Evolutionary conservation across 129 eudicot genomes (phyloP).

Genomic region (Flaveria bidentis): DNA sequence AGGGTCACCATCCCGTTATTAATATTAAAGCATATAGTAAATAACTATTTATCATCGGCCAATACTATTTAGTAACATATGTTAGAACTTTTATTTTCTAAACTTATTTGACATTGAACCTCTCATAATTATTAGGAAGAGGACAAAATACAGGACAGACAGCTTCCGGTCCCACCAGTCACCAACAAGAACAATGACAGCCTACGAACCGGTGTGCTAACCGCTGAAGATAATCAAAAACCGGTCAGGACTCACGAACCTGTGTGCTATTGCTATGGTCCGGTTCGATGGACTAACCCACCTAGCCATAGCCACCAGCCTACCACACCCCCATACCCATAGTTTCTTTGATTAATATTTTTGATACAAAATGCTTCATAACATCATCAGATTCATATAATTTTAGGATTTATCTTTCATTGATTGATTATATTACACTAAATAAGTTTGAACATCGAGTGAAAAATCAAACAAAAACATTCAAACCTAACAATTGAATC

Average conservation of each 20-base stretch:
- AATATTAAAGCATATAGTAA: no score
- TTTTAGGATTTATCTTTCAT: slow-evolving; percentile 1
- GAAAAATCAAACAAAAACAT: slow-evolving; percentile 11
- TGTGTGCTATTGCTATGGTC: slow-evolving; percentile 2
- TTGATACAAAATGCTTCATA: neutral
- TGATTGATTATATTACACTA: slow-evolving; percentile 27
- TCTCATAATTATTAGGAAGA: neutral
- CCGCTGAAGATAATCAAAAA: neutral
- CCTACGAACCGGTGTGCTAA: slow-evolving; percentile 34
- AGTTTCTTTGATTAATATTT: no score
- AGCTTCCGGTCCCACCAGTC: slow-evolving; percentile 24
- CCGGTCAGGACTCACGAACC: neutral
- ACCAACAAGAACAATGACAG: slow-evolving; percentile 30
- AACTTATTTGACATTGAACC: no score
- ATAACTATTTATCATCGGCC: no score
- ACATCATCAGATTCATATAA: neutral
- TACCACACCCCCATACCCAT: no score
- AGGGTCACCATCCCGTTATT: no score
- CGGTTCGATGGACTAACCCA: neutral
- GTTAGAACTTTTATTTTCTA: no score
- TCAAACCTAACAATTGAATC: slow-evolving; percentile 30
- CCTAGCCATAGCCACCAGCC: neutral
- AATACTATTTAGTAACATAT: no score
- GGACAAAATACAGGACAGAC: neutral
- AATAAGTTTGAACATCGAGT: slow-evolving; percentile 2